These are phyloP conservation scores for Vaccinium myrtillus DNA, from an alignment of 148 eudicot species.

Conservation along the genomic window DNA sequence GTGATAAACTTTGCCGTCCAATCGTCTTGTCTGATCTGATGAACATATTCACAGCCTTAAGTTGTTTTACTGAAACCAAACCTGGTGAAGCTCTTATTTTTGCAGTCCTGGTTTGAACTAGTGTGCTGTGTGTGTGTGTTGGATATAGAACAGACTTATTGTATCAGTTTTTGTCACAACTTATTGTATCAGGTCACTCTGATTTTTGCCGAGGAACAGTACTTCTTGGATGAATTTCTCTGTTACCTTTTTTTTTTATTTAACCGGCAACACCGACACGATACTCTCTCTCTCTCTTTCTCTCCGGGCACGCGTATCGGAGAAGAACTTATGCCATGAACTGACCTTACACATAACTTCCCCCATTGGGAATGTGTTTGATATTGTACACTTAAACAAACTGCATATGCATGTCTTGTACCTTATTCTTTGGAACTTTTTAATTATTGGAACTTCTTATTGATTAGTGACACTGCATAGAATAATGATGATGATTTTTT, in stretches of 20 bases:
- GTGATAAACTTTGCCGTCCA: slow-evolving; percentile 13
- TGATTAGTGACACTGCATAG: too few species aligned
- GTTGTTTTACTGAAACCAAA: neutral
- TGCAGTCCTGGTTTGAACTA: slow-evolving; percentile 3
- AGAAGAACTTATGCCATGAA: neutral
- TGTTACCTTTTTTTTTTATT: too few species aligned
- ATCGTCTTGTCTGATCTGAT: slow-evolving; percentile 4
- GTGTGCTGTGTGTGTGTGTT: neutral
- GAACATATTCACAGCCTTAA: neutral
- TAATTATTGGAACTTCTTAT: too few species aligned
- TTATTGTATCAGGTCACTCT: neutral
- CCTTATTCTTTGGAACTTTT: too few species aligned
- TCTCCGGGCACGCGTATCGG: too few species aligned
- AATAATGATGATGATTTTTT: too few species aligned
- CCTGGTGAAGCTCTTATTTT: slow-evolving; percentile 4
- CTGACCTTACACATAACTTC: too few species aligned
- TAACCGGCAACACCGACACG: too few species aligned
- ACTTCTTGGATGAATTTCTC: neutral
- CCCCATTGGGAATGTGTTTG: neutral
- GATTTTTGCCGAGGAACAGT: neutral
- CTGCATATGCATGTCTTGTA: neutral
- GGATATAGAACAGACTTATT: neutral
- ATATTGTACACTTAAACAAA: neutral
- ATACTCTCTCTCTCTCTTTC: neutral
- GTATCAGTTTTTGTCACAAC: neutral